Base-by-base conservation (phyloP, 2,329 filamentous ascomycete genomes). In the Fusarium abutilonis region DNA sequence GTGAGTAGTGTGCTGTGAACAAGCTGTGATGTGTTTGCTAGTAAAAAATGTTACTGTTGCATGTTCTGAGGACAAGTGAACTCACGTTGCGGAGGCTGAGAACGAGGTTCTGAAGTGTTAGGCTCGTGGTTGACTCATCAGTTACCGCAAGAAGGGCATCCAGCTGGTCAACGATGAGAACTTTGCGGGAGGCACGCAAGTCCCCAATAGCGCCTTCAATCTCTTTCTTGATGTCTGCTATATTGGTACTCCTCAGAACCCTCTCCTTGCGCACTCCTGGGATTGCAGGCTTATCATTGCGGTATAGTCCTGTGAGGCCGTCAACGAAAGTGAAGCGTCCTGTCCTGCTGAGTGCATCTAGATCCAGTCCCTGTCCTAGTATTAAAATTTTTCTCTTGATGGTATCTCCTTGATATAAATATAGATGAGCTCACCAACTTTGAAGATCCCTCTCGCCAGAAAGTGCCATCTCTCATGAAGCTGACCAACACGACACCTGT, bases 391-490 rank as follows among this genome's bases (percentile, higher is more conserved):
- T 9, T 9, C 6, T 10, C 23, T 26, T 8, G 23, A 26, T 26
- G 23, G 23, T 4, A 26, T 23, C 10, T 13, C 53, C 15, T 23
- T 11, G 4, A 13, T 28, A 15, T 13, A 21, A 19, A 9, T 17
- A 36, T 14, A 4, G 8, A 26, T 8, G n/a, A 28, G 34, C 68
- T 59, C 50, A 91, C 89, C 71, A 92, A 75, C 74, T 88, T 88
- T 49, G 86, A 83, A 3, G 83, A 83, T 45, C 91, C 89, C 4
- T 88, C 85, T 61, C 80, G 87, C 92, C 93, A 97, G 72, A 96
- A 96, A 1, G 84, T 79, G 63, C 83, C 85, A 69, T 94, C 89
- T 58, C 91, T 84, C 76, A 96, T 78, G 76, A 95, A 97, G 78
- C 91, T 96, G 55, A 95, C 87, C 4, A 97, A 80, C 4, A 97